Base-by-base conservation (phyloP, 1,139 yeast species). In the Suhomyces atakaporum region DNA sequence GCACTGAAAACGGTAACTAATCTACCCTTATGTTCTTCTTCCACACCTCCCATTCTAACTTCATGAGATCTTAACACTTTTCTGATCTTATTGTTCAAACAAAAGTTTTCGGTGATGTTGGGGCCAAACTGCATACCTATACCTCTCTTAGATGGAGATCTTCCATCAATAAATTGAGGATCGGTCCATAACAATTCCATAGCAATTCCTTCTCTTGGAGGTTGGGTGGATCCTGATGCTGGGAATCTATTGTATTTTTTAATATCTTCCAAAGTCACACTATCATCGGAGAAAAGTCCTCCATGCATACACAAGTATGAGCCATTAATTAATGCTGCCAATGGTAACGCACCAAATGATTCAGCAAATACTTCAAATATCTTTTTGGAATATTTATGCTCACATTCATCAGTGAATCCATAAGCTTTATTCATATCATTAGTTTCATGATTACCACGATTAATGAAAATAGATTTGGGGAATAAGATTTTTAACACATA, bases 131-230 rank as follows among this genome's bases (percentile, higher is more conserved):
- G 96, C 62, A 87, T 78, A 18, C 98, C 97, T 37, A 90, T 81
- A 26, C 99, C 99, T 58, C 99, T 78, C 63, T 89, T 89, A 16
- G 95, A 85, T 4, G 95, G 88, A 1, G 89, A 79, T 33, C 95
- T 75, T 10, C 98, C 98, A 12, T 76, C 66, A 8, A 63, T 70
- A 0, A 72, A 69, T 59, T 89, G 97, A 1, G 99, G 99, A 59
- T 92, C 99, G 0, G 97, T 87, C 99, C 99, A 92, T 43, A 92
- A 70, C 58, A 94, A 73, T 56, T 92, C 98, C 97, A 90, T 92
- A 60, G 94, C 95, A 31, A 88, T 69, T 7, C 98, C 98, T 40
- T 84, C 89, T 49, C 82, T 77, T 29, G 96, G 94, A 13, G 97
- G 97, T 63, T 89, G 97, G 18, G 79, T 73, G 20, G 73, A 62